phyloP scores from a whole-genome alignment of 805 yeast genomes.

The Blastobotrys peoriensis region DNA sequence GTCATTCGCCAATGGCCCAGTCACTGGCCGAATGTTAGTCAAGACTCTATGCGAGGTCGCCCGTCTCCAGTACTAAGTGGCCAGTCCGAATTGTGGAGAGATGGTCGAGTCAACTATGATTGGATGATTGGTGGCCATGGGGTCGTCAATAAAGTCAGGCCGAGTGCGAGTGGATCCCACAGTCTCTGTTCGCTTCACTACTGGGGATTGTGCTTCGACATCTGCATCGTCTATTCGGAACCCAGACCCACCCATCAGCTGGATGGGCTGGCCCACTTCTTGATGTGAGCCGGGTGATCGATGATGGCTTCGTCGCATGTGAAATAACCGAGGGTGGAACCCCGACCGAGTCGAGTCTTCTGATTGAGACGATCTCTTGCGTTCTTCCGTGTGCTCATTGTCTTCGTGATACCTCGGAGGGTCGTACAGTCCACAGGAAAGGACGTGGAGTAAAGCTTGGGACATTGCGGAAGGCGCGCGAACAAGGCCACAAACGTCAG shows the following conservation, averaged over 20 bases:
- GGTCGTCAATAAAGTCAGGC: neutral
- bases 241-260: neutral
- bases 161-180: neutral
- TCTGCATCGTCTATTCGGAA: slow-evolving; percentile 3
- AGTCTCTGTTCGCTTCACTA: neutral
- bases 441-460: neutral
- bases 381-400: neutral
- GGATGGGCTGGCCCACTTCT: neutral
- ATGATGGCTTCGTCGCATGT: neutral
- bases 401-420: neutral
- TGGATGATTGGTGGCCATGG: slow-evolving; percentile 3
- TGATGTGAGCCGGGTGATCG: neutral
- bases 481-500: too few relatives aligned
- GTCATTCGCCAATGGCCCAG: too few relatives aligned
- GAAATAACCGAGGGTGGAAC: neutral
- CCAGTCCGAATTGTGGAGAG: slow-evolving; percentile 4
- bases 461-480: too few relatives aligned
- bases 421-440: neutral
- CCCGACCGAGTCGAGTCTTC: neutral
- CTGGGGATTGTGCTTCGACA: neutral
- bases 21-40: too few relatives aligned
- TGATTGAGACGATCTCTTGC: neutral
- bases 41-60: too few relatives aligned
- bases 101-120: slow-evolving; percentile 4
- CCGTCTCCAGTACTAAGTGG: slow-evolving; percentile 4